Conservation (phyloP, 176 grass and related monocot species). For the Carex kokanica region DNA sequence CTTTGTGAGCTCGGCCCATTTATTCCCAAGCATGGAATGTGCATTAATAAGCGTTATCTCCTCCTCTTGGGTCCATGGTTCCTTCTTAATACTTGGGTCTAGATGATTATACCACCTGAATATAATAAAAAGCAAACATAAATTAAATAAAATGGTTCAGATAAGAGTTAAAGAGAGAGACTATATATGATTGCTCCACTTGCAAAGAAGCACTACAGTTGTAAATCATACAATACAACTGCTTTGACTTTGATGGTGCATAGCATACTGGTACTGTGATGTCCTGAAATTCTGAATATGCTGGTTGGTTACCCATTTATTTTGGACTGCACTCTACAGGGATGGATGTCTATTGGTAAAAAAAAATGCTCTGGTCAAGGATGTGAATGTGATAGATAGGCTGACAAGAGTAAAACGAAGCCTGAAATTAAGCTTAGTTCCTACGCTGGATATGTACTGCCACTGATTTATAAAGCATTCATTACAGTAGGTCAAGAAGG, state of each 20-base stretch:
- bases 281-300: neutral
- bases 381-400: neutral
- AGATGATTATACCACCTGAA: conserved; percentile 97
- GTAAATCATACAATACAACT: neutral
- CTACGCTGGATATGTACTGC: neutral
- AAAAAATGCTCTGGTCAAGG: neutral
- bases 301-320: too few relatives aligned
- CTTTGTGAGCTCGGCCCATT: conserved; percentile 94
- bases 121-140: conserved; percentile 27
- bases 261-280: neutral
- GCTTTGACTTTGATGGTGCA: neutral
- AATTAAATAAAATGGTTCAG: neutral
- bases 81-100: conserved; percentile 92
- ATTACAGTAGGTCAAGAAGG: conserved; percentile 5
- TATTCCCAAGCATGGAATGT: conserved; percentile 84
- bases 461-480: neutral
- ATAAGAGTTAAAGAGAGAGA: neutral
- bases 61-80: conserved; percentile 96
- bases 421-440: neutral
- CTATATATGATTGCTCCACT: neutral
- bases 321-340: too few relatives aligned
- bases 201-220: neutral
- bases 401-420: neutral
- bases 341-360: neutral
- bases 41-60: conserved; percentile 85